Percentiles rank a stretch among this genome's conserved stretches.
Evolutionary conservation across 1,284 basidiomycete species (phyloP).

Genomic region (Irpex lacteus): DNA sequence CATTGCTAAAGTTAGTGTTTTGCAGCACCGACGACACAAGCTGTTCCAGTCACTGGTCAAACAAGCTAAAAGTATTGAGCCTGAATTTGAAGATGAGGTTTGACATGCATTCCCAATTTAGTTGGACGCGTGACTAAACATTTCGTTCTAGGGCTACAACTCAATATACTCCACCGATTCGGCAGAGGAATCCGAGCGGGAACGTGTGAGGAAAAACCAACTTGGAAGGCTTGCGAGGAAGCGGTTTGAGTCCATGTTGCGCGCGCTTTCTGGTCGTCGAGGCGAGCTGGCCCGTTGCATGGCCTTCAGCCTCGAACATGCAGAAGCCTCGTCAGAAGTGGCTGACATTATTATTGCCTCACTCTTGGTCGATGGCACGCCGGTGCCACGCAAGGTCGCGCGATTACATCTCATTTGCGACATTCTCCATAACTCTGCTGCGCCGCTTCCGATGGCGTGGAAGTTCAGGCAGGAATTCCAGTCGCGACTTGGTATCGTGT

Average conservation of each 20-base stretch:
- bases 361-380: conserved; percentile 80
- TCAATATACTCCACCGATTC: conserved; percentile 94
- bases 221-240: conserved; percentile 78
- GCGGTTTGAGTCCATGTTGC: conserved; percentile 88
- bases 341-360: conserved; percentile 85
- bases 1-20: conserved; percentile 4
- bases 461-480: conserved; percentile 93
- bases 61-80: conserved; percentile 52
- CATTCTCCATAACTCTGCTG: conserved; percentile 95
- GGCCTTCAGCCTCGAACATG: conserved; percentile 93
- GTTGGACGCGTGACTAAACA: conserved; percentile 1
- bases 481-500: conserved; percentile 80
- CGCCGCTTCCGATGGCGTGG: conserved; percentile 87
- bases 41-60: conserved; percentile 79
- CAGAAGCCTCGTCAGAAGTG: conserved; percentile 89
- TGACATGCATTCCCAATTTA: conserved; percentile 20
- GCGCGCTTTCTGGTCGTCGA: conserved; percentile 80
- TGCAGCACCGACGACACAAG: conserved; percentile 76
- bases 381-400: conserved; percentile 94
- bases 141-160: conserved; percentile 70
- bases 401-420: conserved; percentile 95
- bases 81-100: conserved; percentile 86
- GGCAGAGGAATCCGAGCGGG: conserved; percentile 89
- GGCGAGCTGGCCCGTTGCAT: conserved; percentile 93
- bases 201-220: conserved; percentile 67